Conservation (phyloP, 2,329 filamentous ascomycete genomes). For the Apiospora aurea region DNA sequence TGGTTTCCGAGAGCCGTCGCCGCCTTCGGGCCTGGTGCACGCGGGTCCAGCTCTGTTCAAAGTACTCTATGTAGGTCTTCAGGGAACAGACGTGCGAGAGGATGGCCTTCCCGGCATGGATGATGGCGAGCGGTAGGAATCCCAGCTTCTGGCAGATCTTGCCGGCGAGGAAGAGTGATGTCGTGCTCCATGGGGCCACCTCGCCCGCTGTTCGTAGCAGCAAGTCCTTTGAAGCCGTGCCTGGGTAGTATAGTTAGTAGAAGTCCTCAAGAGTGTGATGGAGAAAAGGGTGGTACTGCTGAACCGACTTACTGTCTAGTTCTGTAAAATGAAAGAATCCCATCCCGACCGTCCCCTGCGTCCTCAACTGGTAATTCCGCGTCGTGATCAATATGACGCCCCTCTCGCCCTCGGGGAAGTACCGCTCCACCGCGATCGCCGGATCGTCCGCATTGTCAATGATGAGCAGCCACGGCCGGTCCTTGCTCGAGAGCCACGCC, state of each 20-base stretch:
- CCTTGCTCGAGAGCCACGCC: slow-evolving; percentile 35
- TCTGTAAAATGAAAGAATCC: no score
- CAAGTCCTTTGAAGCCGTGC: no score
- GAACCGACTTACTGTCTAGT: no score
- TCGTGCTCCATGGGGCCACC: no score
- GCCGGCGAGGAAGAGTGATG: neutral
- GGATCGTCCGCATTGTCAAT: slow-evolving; percentile 52
- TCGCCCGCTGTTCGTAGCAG: no score
- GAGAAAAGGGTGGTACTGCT: no score
- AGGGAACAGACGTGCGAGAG: neutral
- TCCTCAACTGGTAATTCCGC: slow-evolving; percentile 41
- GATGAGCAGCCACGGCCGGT: slow-evolving; percentile 44
- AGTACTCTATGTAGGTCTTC: no score
- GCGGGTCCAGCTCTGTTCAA: neutral
- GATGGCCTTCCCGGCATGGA: slow-evolving; percentile 28
- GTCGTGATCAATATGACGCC: slow-evolving; percentile 48
- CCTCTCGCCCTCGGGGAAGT: slow-evolving; percentile 42
- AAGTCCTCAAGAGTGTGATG: no score
- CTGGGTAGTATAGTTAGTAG: no score
- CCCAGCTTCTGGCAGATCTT: slow-evolving; percentile 26
- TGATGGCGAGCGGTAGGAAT: slow-evolving; percentile 25
- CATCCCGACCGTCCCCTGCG: slow-evolving; percentile 40
- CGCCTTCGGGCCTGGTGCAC: no score
- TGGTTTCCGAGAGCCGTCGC: neutral
- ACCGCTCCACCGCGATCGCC: slow-evolving; percentile 34